These are phyloP conservation scores for Corylus americana DNA, from an alignment of 306 rosid species.

Conservation along the genomic window DNA sequence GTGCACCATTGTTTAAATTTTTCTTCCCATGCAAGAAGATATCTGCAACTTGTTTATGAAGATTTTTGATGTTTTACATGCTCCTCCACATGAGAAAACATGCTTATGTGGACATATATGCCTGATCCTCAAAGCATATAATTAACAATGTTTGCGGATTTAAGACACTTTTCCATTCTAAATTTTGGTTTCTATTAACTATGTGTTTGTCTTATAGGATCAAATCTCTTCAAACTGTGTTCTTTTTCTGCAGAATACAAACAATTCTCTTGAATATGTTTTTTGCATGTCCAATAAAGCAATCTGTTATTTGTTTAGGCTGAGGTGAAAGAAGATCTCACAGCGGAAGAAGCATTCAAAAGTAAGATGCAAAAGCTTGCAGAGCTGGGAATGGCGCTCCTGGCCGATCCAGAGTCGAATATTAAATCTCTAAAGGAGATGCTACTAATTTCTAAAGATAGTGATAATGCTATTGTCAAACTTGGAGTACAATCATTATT, in stretches of 20 bases:
- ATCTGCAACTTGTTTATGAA: neutral
- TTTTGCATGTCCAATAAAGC: slow-evolving; percentile 17
- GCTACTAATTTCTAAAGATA: slow-evolving; percentile 68
- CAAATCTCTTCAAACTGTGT: neutral
- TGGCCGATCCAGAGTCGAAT: slow-evolving; percentile 82
- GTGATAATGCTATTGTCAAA: slow-evolving; percentile 63
- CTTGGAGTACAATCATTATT: slow-evolving; percentile 90
- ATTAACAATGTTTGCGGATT: neutral
- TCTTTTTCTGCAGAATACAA: neutral
- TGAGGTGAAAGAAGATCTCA: slow-evolving; percentile 81
- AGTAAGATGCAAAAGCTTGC: slow-evolving; percentile 84
- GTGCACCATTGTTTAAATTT: neutral
- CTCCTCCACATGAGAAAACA: neutral
- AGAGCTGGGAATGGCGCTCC: slow-evolving; percentile 82
- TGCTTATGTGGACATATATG: neutral
- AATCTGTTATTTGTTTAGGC: slow-evolving; percentile 50
- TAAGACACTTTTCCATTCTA: no score
- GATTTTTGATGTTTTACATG: neutral
- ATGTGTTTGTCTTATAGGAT: neutral
- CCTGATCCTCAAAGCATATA: neutral
- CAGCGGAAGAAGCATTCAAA: slow-evolving; percentile 83
- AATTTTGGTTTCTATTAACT: neutral
- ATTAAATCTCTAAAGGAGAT: slow-evolving; percentile 80
- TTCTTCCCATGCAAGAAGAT: neutral
- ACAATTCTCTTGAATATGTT: slow-evolving; percentile 16